phyloP scores from a whole-genome alignment of 306 rosid genomes.

The Betula pendula region DNA sequence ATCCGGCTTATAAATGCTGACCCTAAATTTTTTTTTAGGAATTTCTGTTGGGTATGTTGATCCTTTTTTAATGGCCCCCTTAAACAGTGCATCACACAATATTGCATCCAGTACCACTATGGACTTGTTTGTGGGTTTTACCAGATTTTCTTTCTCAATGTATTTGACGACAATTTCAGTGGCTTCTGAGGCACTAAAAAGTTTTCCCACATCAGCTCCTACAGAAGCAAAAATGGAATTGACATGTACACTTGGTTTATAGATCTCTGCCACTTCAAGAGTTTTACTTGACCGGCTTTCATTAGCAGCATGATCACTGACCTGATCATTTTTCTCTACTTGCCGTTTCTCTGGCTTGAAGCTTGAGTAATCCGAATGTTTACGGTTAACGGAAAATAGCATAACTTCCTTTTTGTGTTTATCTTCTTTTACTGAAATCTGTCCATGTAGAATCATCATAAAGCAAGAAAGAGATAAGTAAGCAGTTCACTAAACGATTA shows the following conservation, averaged over 20 bases:
- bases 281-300: slow-evolving; percentile 52
- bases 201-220: slow-evolving; percentile 65
- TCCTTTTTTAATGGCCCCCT: slow-evolving; percentile 88
- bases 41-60: slow-evolving; percentile 80
- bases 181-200: slow-evolving; percentile 77
- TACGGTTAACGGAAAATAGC: slow-evolving; percentile 54
- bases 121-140: slow-evolving; percentile 66
- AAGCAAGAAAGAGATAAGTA: background rate
- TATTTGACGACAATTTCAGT: slow-evolving; percentile 69
- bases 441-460: slow-evolving; percentile 30
- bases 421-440: slow-evolving; percentile 88
- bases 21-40: slow-evolving; percentile 81
- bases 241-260: slow-evolving; percentile 83
- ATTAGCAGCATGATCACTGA: slow-evolving; percentile 39
- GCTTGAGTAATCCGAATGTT: slow-evolving; percentile 71
- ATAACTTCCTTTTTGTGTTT: slow-evolving; percentile 78
- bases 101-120: slow-evolving; percentile 62
- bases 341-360: slow-evolving; percentile 85
- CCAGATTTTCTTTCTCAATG: slow-evolving; percentile 70
- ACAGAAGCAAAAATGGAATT: slow-evolving; percentile 74
- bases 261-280: slow-evolving; percentile 83
- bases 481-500: background rate
- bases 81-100: slow-evolving; percentile 83
- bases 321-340: slow-evolving; percentile 62
- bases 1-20: slow-evolving; percentile 67